phyloP scores from a whole-genome alignment of 75 land plant species.

The Isoetes taiwanensis region DNA sequence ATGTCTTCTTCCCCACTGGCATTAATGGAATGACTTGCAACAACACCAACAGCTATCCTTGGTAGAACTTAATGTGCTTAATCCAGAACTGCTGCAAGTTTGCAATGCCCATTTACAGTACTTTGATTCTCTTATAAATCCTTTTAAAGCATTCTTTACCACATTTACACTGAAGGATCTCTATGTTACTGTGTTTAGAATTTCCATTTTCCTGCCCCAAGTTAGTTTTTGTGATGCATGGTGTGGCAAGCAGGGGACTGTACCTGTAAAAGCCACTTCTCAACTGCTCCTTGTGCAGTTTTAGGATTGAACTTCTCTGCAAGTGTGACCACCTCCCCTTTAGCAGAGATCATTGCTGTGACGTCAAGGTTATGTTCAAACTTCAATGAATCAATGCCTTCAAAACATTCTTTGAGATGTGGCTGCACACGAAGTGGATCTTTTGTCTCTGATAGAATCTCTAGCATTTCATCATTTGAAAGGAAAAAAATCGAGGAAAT shows the following conservation, averaged over 20 bases:
- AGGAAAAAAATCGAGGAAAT: constrained; percentile 34
- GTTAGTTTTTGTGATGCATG: too few relatives aligned
- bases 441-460: constrained; percentile 32
- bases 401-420: constrained; percentile 32
- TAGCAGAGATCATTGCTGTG: constrained; percentile 31
- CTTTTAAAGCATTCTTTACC: too few relatives aligned
- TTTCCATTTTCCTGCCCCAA: too few relatives aligned
- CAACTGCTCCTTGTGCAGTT: constrained; percentile 32
- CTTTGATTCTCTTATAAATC: too few relatives aligned
- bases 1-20: too few relatives aligned
- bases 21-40: too few relatives aligned
- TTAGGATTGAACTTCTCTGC: constrained; percentile 32
- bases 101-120: too few relatives aligned
- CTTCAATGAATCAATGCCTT: constrained; percentile 21
- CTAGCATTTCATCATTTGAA: constrained; percentile 37
- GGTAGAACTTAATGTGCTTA: too few relatives aligned
- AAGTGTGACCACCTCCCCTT: constrained; percentile 25
- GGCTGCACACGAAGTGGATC: constrained; percentile 37
- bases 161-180: too few relatives aligned
- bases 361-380: constrained; percentile 30
- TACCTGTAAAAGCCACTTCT: constrained; percentile 32
- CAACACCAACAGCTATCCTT: too few relatives aligned
- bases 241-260: neutral
- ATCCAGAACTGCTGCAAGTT: too few relatives aligned
- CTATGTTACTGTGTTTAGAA: too few relatives aligned